Percentiles rank a stretch among this genome's conserved stretches.
Evolutionary conservation across 106 monocot genomes (phyloP).

Genomic region (Gastrodia elata): DNA sequence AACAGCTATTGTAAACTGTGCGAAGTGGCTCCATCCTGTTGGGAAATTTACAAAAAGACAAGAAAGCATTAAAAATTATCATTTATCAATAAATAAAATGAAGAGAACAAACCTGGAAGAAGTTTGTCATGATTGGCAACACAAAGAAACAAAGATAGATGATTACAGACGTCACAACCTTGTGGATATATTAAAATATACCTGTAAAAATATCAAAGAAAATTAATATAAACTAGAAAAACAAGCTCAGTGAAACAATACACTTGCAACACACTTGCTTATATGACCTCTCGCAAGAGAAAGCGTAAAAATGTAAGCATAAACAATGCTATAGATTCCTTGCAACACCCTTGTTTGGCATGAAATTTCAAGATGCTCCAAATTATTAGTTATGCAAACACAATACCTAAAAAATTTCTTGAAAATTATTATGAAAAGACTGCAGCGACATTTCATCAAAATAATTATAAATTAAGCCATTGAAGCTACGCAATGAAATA

Average conservation of each 20-base stretch:
- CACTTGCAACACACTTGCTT: not conserved
- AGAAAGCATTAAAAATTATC: not conserved
- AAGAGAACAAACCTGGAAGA: conserved; percentile 58
- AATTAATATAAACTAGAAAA: not conserved
- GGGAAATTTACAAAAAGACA: conserved; percentile 5
- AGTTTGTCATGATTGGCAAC: conserved; percentile 95
- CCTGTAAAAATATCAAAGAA: conserved; percentile 42
- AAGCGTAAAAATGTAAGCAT: not conserved
- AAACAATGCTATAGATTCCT: not conserved
- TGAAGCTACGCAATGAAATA: not conserved
- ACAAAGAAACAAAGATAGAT: conserved; percentile 96
- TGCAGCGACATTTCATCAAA: not conserved
- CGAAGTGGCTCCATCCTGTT: conserved; percentile 96
- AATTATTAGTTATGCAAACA: not conserved
- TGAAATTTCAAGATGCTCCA: not conserved
- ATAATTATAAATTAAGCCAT: not conserved
- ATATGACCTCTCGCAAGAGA: not conserved
- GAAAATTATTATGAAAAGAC: not conserved
- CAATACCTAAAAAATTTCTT: not conserved
- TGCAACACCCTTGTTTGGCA: not conserved
- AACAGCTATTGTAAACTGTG: conserved; percentile 93
- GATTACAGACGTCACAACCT: conserved; percentile 92
- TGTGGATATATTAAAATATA: conserved; percentile 97
- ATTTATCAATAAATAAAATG: not conserved
- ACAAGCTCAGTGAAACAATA: not conserved